phyloP scores from a whole-genome alignment of 257 asterid genomes.

The Solanum virginianum region DNA sequence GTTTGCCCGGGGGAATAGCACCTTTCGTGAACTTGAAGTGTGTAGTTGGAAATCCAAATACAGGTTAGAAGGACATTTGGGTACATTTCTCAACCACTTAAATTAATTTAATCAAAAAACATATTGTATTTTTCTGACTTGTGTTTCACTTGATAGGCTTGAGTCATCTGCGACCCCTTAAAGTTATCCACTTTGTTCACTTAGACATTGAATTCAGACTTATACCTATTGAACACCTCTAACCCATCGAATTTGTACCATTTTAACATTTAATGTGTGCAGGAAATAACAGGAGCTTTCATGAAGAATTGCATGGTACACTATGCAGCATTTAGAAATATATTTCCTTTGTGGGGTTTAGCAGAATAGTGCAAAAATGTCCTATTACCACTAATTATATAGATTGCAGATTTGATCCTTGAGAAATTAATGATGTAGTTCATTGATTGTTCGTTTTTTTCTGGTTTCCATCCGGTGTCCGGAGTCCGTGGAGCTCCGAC shows the following conservation, averaged over 20 bases:
- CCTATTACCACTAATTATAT: not conserved
- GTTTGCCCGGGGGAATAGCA: no score
- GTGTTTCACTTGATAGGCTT: not conserved
- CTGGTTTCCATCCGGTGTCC: no score
- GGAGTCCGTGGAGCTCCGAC: no score
- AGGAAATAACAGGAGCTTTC: constrained; percentile 73
- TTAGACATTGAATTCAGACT: no score
- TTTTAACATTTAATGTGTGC: not conserved
- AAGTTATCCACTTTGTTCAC: no score
- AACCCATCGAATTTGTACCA: no score
- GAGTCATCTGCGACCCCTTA: no score
- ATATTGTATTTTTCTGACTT: not conserved
- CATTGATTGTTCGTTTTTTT: not conserved
- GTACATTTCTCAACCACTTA: not conserved
- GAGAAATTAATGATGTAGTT: not conserved
- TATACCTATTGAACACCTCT: no score
- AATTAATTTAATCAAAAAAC: not conserved
- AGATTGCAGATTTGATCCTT: not conserved
- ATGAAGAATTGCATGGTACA: constrained; percentile 76
- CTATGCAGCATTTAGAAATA: constrained; percentile 59
- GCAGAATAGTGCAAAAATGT: constrained; percentile 55
- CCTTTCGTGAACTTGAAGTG: no score
- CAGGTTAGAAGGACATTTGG: no score
- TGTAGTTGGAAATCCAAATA: no score
- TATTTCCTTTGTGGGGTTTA: constrained; percentile 65